Evolutionary conservation across 2,329 filamentous ascomycete genomes (phyloP), one percentile per base, ranked within the genome.

Genomic region (Emergomyces orientalis): DNA sequence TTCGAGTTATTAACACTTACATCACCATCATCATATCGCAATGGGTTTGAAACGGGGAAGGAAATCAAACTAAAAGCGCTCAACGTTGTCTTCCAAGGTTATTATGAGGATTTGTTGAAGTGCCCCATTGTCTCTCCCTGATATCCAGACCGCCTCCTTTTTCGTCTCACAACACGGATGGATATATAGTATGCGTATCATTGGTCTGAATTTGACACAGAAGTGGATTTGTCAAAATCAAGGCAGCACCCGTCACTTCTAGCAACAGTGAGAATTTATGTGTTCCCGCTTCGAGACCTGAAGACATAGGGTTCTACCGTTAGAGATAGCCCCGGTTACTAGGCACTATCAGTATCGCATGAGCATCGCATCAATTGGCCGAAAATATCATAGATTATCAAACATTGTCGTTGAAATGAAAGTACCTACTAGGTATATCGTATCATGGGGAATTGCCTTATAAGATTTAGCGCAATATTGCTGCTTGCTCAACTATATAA

Each of bases 1-100:
- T 57, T 57, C 13, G n/a, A 59, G n/a, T 11, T 7, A 59, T 11
- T 2, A 47, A 19, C 13, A 45, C 25, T 47, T 59, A 59, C 57
- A 59, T 59, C 57, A 59, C 3, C 56, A 59, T 59, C 39, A 47
- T 45, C 52, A 56, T 45, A 45, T n/a, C 25, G 39, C 22, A 30
- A 13, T 25, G n/a, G 25, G 22, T 30, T 6, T 17, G 22, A 49
- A 27, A 25, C 22, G n/a, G 22, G 45, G 43, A n/a, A 45, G 43
- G n/a, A n/a, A n/a, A 45, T 45, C 43, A 45, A 43, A 8, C 19
- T 45, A 11, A 9, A 45, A 22, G 9, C 13, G 13, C 47, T 27
- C 3, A 2, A 49, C 11, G 22, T 22, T 22, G 11, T 51, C 22
- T 51, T 22, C 22, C 43, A 47, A 25, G 43, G 43, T 22, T 27